Conservation (phyloP, 495 filamentous ascomycete genomes). For the Penicillium turbatum region DNA sequence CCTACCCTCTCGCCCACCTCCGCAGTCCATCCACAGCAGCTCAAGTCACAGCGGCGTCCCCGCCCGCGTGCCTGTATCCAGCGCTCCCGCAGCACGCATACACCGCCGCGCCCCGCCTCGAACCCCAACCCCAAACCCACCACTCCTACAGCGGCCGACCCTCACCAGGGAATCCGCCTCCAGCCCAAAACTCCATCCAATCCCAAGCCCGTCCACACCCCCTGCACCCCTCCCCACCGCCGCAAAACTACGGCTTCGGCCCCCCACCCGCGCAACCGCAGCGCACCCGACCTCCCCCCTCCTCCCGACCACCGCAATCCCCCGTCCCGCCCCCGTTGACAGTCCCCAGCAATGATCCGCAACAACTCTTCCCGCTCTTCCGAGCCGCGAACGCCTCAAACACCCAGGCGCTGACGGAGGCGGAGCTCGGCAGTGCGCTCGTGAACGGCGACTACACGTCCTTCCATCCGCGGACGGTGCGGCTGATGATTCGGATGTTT, state of each 20-base stretch:
- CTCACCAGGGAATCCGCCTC: constrained; percentile 21
- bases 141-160: constrained; percentile 31
- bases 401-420: constrained; percentile 77
- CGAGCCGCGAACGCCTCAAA: constrained; percentile 82
- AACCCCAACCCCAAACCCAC: constrained; percentile 24
- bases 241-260: constrained; percentile 56
- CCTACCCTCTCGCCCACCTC: constrained; percentile 27
- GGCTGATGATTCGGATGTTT: constrained; percentile 99
- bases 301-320: constrained; percentile 53
- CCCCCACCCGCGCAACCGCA: constrained; percentile 46
- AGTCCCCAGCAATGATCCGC: constrained; percentile 57
- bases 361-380: constrained; percentile 76
- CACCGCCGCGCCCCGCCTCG: constrained; percentile 23
- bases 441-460: constrained; percentile 94
- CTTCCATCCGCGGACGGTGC: constrained; percentile 94
- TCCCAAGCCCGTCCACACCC: constrained; percentile 25
- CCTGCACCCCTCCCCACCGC: constrained; percentile 52
- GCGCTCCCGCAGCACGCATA: constrained; percentile 27
- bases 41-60: constrained; percentile 23
- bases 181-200: constrained; percentile 31
- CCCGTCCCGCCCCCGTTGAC: constrained; percentile 57
- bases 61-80: constrained; percentile 30
- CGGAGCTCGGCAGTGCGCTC: constrained; percentile 83
- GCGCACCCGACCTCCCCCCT: constrained; percentile 52
- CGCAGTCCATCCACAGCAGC: constrained; percentile 8